phyloP scores from a whole-genome alignment of 345 rosid genomes.

The Pseudoturritis turrita region DNA sequence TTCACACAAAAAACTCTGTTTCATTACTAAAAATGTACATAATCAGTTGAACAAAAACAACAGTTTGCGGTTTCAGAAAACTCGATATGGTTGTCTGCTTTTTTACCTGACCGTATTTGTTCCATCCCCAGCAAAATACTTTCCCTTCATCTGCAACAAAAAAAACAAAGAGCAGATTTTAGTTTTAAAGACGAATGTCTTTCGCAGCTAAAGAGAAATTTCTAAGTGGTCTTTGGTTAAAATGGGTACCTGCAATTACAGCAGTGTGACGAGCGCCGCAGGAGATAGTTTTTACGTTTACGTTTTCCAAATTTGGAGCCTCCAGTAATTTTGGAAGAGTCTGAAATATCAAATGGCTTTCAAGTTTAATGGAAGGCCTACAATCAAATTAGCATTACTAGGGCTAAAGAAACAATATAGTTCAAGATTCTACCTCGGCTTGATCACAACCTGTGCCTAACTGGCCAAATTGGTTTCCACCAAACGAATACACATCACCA shows the following conservation, averaged over 20 bases:
- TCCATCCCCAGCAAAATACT: conserved; percentile 99
- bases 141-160: conserved; percentile 59
- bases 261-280: conserved; percentile 98
- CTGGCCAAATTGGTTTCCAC: conserved; percentile 99
- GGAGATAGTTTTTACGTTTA: conserved; percentile 53
- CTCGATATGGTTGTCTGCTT: not conserved
- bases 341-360: conserved; percentile 37
- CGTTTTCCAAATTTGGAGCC: conserved; percentile 71
- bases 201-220: not conserved
- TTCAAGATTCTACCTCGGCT: conserved; percentile 64
- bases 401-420: not conserved
- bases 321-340: conserved; percentile 83
- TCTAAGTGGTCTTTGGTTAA: not conserved
- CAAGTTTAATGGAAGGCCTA: not conserved
- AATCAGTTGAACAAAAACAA: not conserved
- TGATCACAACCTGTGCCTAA: conserved; percentile 96
- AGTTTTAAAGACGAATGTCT: not conserved
- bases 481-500: conserved; percentile 88
- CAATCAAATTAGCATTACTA: not conserved
- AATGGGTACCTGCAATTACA: conserved; percentile 48
- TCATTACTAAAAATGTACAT: not conserved
- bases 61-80: not conserved
- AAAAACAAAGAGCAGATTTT: conserved; percentile 6
- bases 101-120: conserved; percentile 97
- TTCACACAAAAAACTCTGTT: not conserved